phyloP scores from a whole-genome alignment of 192 early-diverging fungal genomes.

The Coemansia reversa region DNA sequence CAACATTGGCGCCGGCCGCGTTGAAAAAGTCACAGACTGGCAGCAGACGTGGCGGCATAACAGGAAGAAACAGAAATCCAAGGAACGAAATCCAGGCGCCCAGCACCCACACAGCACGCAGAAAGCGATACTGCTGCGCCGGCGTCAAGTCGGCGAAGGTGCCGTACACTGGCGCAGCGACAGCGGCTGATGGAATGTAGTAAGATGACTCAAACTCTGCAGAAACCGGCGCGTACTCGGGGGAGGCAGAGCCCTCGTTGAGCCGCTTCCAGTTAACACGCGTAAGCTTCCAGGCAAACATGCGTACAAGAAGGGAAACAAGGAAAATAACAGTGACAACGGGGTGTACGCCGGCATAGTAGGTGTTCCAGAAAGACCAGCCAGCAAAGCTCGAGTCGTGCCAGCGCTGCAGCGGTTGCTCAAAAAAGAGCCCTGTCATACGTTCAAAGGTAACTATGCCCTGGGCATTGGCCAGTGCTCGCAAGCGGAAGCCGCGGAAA shows the following conservation, averaged over 20 bases:
- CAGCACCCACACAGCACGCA: conserved; percentile 54
- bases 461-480: conserved; percentile 50
- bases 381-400: conserved; percentile 38
- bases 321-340: conserved; percentile 50
- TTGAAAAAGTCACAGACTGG: conserved; percentile 55
- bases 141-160: conserved; percentile 47
- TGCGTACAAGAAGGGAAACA: conserved; percentile 51
- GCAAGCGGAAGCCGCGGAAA: conserved; percentile 51
- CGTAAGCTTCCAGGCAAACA: conserved; percentile 55
- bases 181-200: conserved; percentile 15
- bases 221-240: conserved; percentile 34
- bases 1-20: conserved; percentile 46
- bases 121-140: conserved; percentile 56
- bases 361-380: conserved; percentile 56
- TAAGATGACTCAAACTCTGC: neutral
- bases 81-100: conserved; percentile 52
- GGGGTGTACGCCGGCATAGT: conserved; percentile 54
- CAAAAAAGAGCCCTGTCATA: conserved; percentile 40
- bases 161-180: conserved; percentile 23
- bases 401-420: conserved; percentile 55
- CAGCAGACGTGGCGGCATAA: conserved; percentile 56
- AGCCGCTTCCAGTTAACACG: conserved; percentile 56
- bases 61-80: conserved; percentile 52
- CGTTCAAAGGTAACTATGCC: conserved; percentile 49
- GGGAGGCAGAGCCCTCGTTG: conserved; percentile 31